Evolutionary conservation across 2,329 filamentous ascomycete species (phyloP).

Genomic region (Curvularia verruculosa): DNA sequence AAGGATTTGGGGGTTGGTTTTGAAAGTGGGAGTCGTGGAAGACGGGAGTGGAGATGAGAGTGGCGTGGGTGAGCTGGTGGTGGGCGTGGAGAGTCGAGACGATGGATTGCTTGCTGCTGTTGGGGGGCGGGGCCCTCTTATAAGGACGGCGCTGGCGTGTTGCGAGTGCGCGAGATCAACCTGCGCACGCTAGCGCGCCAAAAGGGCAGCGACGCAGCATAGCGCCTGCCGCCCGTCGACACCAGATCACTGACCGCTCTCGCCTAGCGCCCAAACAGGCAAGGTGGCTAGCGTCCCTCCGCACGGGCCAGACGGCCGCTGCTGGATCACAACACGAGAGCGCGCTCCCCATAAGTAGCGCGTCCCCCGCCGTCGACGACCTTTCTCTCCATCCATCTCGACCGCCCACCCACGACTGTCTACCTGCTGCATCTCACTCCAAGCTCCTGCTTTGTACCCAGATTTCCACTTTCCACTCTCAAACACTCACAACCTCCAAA

Average conservation of each 20-base stretch:
- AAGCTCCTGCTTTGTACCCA: constrained; percentile 17
- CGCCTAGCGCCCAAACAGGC: constrained; percentile 35
- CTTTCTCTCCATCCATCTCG: constrained; percentile 50
- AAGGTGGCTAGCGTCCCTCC: constrained; percentile 26
- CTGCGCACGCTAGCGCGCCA: constrained; percentile 40
- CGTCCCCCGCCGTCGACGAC: constrained; percentile 50
- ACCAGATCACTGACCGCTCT: constrained; percentile 35
- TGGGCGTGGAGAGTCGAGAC: constrained; percentile 43
- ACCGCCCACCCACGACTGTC: constrained; percentile 41
- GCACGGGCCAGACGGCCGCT: constrained; percentile 42
- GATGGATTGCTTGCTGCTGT: constrained; percentile 50
- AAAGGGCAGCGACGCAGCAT: constrained; percentile 25
- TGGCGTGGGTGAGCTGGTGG: constrained; percentile 32
- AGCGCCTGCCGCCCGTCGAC: constrained; percentile 19
- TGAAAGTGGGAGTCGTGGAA: constrained; percentile 36
- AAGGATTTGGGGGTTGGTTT: constrained; percentile 49
- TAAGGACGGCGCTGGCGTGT: constrained; percentile 49
- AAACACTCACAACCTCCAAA: constrained; percentile 51
- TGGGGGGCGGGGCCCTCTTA: constrained; percentile 48
- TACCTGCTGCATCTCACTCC: constrained; percentile 30
- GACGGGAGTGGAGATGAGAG: constrained; percentile 24
- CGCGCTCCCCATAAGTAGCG: constrained; percentile 51
- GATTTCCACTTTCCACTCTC: constrained; percentile 17
- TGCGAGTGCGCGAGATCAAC: constrained; percentile 51
- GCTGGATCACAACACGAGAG: constrained; percentile 50